Conservation (phyloP, 2,329 filamentous ascomycete species). For the Mollisia scopiformis region DNA sequence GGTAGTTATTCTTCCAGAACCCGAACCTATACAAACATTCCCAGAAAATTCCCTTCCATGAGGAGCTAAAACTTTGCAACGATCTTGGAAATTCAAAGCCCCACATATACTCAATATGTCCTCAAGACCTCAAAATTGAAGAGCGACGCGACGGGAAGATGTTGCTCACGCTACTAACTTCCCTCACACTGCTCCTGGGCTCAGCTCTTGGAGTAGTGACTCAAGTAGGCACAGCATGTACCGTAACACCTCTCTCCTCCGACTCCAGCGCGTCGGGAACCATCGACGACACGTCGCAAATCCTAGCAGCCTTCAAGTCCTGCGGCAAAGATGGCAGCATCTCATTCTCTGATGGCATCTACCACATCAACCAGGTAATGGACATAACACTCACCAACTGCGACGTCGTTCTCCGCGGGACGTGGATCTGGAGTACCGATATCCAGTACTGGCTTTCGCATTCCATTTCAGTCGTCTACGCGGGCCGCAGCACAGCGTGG, state of each 20-base stretch:
- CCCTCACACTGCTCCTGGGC: background rate
- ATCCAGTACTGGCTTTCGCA: conserved; percentile 68
- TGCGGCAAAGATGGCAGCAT: conserved; percentile 45
- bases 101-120: background rate
- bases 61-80: background rate
- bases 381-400: conserved; percentile 65
- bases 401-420: conserved; percentile 62
- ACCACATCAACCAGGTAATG: conserved; percentile 57
- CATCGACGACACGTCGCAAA: conserved; percentile 43
- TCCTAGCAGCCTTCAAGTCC: conserved; percentile 42
- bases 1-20: background rate
- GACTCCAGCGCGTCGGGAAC: background rate
- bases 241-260: conserved; percentile 14
- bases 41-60: background rate
- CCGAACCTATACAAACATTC: background rate
- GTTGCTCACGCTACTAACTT: background rate
- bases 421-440: conserved; percentile 63
- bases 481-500: conserved; percentile 68
- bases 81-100: background rate
- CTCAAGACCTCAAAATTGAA: background rate
- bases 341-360: conserved; percentile 44
- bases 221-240: conserved; percentile 15
- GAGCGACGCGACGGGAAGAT: background rate
- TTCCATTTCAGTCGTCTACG: conserved; percentile 63
- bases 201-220: background rate